Evolutionary conservation across 2,329 filamentous ascomycete genomes (phyloP), one percentile per base, ranked within the genome.

Genomic region (Penicillium sp.): DNA sequence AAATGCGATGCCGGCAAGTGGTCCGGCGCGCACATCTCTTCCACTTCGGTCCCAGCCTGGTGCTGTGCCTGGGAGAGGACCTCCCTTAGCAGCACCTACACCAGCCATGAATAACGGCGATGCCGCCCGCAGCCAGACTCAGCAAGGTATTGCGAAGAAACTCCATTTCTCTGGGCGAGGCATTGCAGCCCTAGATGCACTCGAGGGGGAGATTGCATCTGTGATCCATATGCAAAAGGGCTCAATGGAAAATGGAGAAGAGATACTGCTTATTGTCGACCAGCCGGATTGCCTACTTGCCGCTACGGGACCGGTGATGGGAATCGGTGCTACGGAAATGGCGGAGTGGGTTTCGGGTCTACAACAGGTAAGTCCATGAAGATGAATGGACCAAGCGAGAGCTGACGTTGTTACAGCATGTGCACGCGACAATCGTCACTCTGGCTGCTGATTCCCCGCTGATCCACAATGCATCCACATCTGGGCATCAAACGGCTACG

Each of bases 361-460:
- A 58, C 78, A 85, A 63, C 81, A 87, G 78, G 87, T 89, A 72
- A 65, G 80, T 76, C 43, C n/a, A 45, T 31, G 16, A 45, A 15
- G 42, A 23, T 31, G 21, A 41, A 36, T 29, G 38, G 45, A 41
- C 42, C 7, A 23, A 18, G n/a, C 9, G 21, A 43, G 15, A 38
- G 33, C 45, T 58, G 43, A 44, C 49, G 48, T 47, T 42, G 54
- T 6, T 4, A 48, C 38, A 88, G 84, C 74, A 79, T 59, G 82
- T 85, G 5, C 79, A 90, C 73, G 78, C 86, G 48, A 83, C 85
- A 2, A 71, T 94, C 16, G 62, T 94, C 39, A 83, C 86, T 0
- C 67, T 88, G 24, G 79, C 87, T n/a, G 87, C 89, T 23, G 90
- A 94, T 67, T 77, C 82, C 1, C 85, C 92, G 1, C 79, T 95